Evolutionary conservation across 140 eudicot genomes (phyloP).

Genomic region (Anethum foeniculum): DNA sequence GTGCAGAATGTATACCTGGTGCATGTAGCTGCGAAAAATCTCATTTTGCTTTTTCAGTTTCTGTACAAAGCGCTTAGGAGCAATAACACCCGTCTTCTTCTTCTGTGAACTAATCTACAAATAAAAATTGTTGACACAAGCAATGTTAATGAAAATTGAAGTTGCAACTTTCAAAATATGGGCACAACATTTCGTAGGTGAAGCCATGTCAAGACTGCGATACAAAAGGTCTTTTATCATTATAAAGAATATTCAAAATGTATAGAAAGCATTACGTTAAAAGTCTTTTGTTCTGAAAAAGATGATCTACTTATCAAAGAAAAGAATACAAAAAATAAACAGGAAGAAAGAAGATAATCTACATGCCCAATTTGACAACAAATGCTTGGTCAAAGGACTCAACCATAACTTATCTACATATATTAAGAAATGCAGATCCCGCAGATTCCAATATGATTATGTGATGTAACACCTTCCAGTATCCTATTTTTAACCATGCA

Average conservation of each 20-base stretch:
- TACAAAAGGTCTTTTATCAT: not conserved
- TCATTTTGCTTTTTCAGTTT: slow-evolving; percentile 42
- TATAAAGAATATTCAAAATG: not conserved
- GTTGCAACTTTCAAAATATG: not conserved
- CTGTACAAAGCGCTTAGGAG: slow-evolving; percentile 47
- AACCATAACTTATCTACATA: not conserved
- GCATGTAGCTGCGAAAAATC: slow-evolving; percentile 32
- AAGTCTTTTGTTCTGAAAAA: not conserved
- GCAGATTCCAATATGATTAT: not conserved
- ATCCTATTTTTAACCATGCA: not conserved
- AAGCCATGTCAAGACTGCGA: not conserved
- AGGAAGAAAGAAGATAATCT: not conserved
- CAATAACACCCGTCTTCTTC: slow-evolving; percentile 53
- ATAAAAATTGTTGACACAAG: not conserved
- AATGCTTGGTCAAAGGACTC: not conserved
- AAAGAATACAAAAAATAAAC: not conserved
- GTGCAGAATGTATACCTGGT: slow-evolving; percentile 23
- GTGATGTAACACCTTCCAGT: not conserved
- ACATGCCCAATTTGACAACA: not conserved
- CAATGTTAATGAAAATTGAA: not conserved
- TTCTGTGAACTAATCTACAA: slow-evolving; percentile 45
- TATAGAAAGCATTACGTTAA: not conserved
- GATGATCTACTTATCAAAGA: not conserved
- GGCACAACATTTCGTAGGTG: not conserved
- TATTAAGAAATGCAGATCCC: not conserved